phyloP scores from a whole-genome alignment of 108 stramenopile species.

The Stephanodiscus minutulus region DNA sequence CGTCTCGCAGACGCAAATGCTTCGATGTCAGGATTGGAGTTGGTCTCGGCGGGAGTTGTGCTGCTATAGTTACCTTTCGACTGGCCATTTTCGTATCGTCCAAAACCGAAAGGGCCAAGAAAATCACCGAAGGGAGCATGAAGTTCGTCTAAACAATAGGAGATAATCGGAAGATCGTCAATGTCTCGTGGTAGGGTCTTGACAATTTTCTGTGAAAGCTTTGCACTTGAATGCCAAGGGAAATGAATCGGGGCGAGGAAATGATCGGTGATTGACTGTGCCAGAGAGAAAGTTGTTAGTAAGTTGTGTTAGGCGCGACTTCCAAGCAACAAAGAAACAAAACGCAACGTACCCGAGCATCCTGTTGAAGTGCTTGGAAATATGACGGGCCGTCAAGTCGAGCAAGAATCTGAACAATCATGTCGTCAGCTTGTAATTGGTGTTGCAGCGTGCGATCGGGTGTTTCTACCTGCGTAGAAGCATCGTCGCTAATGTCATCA shows the following conservation, averaged over 20 bases:
- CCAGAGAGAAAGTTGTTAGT: not conserved
- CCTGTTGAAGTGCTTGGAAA: constrained; percentile 31
- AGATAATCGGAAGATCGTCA: constrained; percentile 69
- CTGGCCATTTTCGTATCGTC: constrained; percentile 66
- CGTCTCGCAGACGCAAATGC: constrained; percentile 62
- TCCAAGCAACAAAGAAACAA: not conserved
- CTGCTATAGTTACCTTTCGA: constrained; percentile 33
- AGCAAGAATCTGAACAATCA: constrained; percentile 41
- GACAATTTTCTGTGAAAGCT: constrained; percentile 45
- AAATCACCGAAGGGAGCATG: constrained; percentile 56
- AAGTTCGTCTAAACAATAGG: constrained; percentile 56
- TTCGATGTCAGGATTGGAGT: constrained; percentile 5
- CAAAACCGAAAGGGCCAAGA: constrained; percentile 65
- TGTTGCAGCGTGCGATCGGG: not conserved
- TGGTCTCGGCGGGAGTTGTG: constrained; percentile 21
- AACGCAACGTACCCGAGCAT: constrained; percentile 24
- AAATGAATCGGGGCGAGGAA: constrained; percentile 40
- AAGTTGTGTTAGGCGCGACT: not conserved
- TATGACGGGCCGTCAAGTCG: constrained; percentile 37
- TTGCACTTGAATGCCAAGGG: constrained; percentile 34
- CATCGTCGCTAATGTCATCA: not conserved
- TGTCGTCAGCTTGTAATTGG: constrained; percentile 11
- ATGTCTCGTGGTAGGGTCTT: constrained; percentile 80
- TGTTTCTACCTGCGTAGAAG: not conserved
- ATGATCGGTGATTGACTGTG: constrained; percentile 33